Evolutionary conservation across 352 stramenopile species (phyloP).

Genomic region (Elongisporangium prolatum): DNA sequence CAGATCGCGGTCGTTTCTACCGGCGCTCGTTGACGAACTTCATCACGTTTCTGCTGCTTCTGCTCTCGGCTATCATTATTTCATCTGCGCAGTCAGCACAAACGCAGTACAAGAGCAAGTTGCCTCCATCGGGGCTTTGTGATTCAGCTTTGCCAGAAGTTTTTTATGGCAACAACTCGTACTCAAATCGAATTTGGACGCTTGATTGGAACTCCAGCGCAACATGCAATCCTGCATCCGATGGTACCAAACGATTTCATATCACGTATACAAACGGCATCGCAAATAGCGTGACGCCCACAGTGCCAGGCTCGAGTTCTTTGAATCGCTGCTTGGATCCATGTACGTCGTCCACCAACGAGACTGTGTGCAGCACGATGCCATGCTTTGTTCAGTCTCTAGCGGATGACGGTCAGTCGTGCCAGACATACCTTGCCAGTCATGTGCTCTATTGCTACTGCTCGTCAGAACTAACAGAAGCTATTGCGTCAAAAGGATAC

Average conservation of each 20-base stretch:
- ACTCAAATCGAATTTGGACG: slow-evolving; percentile 22
- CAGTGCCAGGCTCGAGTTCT: slow-evolving; percentile 7
- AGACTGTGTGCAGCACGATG: slow-evolving; percentile 27
- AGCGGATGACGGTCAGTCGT: slow-evolving; percentile 13
- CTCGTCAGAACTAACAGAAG: slow-evolving; percentile 18
- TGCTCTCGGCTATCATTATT: slow-evolving; percentile 40
- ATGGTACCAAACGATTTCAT: slow-evolving; percentile 20
- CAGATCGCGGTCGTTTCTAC: slow-evolving; percentile 48
- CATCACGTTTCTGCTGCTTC: slow-evolving; percentile 38
- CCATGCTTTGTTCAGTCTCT: slow-evolving; percentile 38
- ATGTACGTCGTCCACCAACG: slow-evolving; percentile 26
- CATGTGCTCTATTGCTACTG: slow-evolving; percentile 49
- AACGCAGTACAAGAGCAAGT: slow-evolving; percentile 26
- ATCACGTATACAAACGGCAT: slow-evolving; percentile 32
- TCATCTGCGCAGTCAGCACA: slow-evolving; percentile 37
- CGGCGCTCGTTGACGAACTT: slow-evolving; percentile 58
- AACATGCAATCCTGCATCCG: slow-evolving; percentile 10
- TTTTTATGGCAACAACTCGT: slow-evolving; percentile 28
- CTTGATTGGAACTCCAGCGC: slow-evolving; percentile 20
- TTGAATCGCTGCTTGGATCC: slow-evolving; percentile 28
- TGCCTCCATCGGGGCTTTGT: slow-evolving; percentile 31
- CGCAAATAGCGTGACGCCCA: slow-evolving; percentile 15
- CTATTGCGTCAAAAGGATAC: slow-evolving; percentile 26
- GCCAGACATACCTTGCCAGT: slow-evolving; percentile 25
- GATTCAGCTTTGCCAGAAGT: slow-evolving; percentile 27